Conservation (phyloP, 2,329 filamentous ascomycete genomes). For the Pseudopithomyces maydicus region DNA sequence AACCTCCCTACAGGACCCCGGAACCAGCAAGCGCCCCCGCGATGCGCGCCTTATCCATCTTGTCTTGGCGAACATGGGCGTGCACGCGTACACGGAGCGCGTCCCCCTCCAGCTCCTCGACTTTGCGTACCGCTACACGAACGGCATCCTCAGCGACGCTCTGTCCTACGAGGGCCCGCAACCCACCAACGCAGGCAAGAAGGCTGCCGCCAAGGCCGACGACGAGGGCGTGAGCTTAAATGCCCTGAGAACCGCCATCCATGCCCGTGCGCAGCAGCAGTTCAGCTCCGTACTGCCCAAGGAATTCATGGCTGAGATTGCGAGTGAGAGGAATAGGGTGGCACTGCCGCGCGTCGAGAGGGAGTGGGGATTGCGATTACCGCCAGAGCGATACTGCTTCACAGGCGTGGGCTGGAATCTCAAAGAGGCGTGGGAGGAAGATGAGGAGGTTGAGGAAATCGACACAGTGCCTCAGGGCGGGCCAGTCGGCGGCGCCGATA, state of each 20-base stretch:
- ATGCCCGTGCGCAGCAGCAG: constrained; percentile 69
- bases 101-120: constrained; percentile 83
- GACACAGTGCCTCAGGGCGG: constrained; percentile 39
- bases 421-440: constrained; percentile 65
- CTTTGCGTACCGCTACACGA: constrained; percentile 83
- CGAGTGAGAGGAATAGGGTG: constrained; percentile 52
- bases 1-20: constrained; percentile 40
- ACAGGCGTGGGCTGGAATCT: constrained; percentile 42
- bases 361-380: constrained; percentile 63
- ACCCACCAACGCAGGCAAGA: constrained; percentile 23
- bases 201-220: constrained; percentile 20
- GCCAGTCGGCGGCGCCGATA: constrained; percentile 34
- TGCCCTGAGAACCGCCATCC: constrained; percentile 74
- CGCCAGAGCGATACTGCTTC: constrained; percentile 63
- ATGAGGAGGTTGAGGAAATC: constrained; percentile 74
- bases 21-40: constrained; percentile 63
- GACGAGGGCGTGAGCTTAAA: constrained; percentile 65
- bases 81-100: constrained; percentile 79
- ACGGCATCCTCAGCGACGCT: constrained; percentile 70
- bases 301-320: constrained; percentile 78
- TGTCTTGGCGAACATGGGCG: constrained; percentile 77
- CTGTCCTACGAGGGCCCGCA: constrained; percentile 42
- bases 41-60: constrained; percentile 81
- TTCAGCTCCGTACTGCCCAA: constrained; percentile 70
- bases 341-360: constrained; percentile 53